A percentile compares a stretch with the other conserved stretches of the same genome.
Conservation (phyloP, 768 basidiomycete species). For the Tricholoma matsutake region DNA sequence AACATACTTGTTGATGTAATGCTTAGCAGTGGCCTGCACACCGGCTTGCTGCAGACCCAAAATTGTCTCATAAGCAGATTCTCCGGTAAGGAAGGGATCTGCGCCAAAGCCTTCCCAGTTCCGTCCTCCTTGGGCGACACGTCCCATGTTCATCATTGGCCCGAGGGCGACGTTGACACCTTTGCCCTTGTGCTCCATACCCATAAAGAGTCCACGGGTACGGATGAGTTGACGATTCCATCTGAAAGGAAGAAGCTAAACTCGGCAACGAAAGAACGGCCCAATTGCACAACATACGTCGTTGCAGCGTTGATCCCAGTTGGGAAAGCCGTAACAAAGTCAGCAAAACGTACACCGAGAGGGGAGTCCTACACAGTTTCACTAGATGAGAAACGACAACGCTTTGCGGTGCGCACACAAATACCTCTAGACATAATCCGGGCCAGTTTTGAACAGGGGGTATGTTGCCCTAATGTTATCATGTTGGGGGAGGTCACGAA, state of each 20-base stretch:
- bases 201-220: slow-evolving; percentile 73
- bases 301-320: slow-evolving; percentile 81
- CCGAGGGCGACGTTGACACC: slow-evolving; percentile 80
- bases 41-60: slow-evolving; percentile 76
- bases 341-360: slow-evolving; percentile 72
- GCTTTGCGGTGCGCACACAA: slow-evolving; percentile 1
- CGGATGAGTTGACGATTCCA: slow-evolving; percentile 81
- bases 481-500: not conserved
- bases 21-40: slow-evolving; percentile 86
- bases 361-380: slow-evolving; percentile 53
- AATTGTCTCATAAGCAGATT: slow-evolving; percentile 75
- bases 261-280: not conserved
- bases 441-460: slow-evolving; percentile 56
- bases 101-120: slow-evolving; percentile 97
- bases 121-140: slow-evolving; percentile 73
- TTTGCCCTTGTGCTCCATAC: slow-evolving; percentile 76
- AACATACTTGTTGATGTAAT: slow-evolving; percentile 70
- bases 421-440: slow-evolving; percentile 68
- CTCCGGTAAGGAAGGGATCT: slow-evolving; percentile 85
- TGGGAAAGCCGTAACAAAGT: slow-evolving; percentile 78
- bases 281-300: slow-evolving; percentile 49
- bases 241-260: slow-evolving; percentile 27
- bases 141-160: slow-evolving; percentile 87
- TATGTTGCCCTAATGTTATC: slow-evolving; percentile 48
- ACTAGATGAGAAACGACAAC: not conserved